These are phyloP conservation scores for Debaryomycetaceae sp. DNA, from an alignment of 1,139 yeast genomes.

Conservation along the genomic window DNA sequence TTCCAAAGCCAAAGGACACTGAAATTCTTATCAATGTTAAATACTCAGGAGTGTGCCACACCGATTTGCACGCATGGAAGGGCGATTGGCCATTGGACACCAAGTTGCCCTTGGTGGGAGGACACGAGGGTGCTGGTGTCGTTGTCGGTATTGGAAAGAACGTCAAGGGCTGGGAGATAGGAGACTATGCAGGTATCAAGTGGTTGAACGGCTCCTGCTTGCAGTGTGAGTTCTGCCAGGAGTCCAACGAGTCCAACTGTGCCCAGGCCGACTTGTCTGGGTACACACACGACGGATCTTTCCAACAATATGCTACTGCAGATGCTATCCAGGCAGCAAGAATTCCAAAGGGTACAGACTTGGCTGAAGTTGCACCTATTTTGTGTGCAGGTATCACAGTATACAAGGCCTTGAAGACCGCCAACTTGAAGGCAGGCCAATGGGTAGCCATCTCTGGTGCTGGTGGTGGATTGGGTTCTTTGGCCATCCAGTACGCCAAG, in stretches of 20 bases:
- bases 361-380: slow-evolving; percentile 9
- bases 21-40: slow-evolving; percentile 3
- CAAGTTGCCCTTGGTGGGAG: slow-evolving; percentile 1
- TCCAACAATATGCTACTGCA: slow-evolving; percentile 5
- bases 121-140: slow-evolving; percentile 4
- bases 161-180: neutral
- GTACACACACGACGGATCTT: slow-evolving; percentile 4
- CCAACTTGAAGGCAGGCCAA: slow-evolving; percentile 5
- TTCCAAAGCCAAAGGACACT: slow-evolving; percentile 2
- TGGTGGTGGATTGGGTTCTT: slow-evolving; percentile 8
- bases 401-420: slow-evolving; percentile 12
- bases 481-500: slow-evolving; percentile 13
- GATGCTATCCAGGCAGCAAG: slow-evolving; percentile 3
- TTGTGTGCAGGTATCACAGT: slow-evolving; percentile 15
- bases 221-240: slow-evolving; percentile 2
- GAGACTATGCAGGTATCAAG: slow-evolving; percentile 3
- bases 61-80: slow-evolving; percentile 2
- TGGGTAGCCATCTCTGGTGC: slow-evolving; percentile 13
- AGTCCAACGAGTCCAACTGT: slow-evolving; percentile 1
- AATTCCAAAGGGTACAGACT: slow-evolving; percentile 2
- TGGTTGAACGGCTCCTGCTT: slow-evolving; percentile 3
- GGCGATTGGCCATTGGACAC: slow-evolving; percentile 4
- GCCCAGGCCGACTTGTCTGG: slow-evolving; percentile 2
- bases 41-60: slow-evolving; percentile 4
- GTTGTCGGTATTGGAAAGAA: slow-evolving; percentile 3